Evolutionary conservation across 2,329 filamentous ascomycete species (phyloP), one percentile per base, ranked within the genome.

Genomic region (Pseudocercospora cruenta): DNA sequence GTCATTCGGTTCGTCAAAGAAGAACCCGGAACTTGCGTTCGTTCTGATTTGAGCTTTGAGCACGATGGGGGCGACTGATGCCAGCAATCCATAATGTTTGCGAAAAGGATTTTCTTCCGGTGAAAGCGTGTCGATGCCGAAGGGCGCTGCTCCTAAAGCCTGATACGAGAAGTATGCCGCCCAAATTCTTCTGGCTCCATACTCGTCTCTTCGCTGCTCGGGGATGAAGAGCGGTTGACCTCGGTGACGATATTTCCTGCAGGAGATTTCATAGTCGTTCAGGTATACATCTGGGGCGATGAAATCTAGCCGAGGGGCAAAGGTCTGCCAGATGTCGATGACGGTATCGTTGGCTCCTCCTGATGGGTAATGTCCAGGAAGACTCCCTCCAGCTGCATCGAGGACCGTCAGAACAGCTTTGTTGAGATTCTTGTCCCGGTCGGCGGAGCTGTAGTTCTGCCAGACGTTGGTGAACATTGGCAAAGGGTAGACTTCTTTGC

Each of bases 171-270:
- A 82, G 21, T 79, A 80, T 0, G 82, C 78, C 0, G 78, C 59
- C 80, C 81, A 84, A 0, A 83, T 71, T 1, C 82, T 68, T 5
- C 81, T 72, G 0, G 80, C 78, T 5, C 82, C 82, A 28, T 80
- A 76, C 39, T 82, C 82, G 61, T 85, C 83, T 12, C 84, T 78
- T 4, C 83, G 76, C 69, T 85, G 84, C 73, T 86, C 84, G 0
- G 84, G 84, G 43, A 86, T 84, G 67, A 85, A 85, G 0, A 86
- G 76, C 0, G 82, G 78, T 67, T 84, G 81, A 10, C 74, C 72
- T 3, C 78, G 73, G 58, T 83, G 81, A 2, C 78, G 72, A 65
- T 84, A 85, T 26, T 81, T 78, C 10, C 69, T 70, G 63, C 83
- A 85, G 0, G 81, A 77, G 0, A 67, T 72, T 51, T 80, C 78